A percentile compares a stretch with the other conserved stretches of the same genome.
These are phyloP conservation scores for Aspergillus tanneri DNA, from an alignment of 2,329 filamentous ascomycete species.

Conservation along the genomic window DNA sequence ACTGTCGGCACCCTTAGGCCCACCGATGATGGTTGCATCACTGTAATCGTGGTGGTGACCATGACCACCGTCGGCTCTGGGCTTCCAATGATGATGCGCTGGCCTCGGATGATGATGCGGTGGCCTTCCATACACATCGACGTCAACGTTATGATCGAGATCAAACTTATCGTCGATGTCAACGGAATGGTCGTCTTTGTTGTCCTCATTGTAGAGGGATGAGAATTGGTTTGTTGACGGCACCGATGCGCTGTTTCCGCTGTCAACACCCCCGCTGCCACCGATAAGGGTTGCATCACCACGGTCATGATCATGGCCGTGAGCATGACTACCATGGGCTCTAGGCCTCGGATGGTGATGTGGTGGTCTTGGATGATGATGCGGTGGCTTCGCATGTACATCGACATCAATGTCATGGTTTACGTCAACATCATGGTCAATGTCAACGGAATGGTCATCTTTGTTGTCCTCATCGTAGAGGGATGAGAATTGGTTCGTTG, in stretches of 20 bases:
- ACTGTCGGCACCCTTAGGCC: slow-evolving; percentile 20
- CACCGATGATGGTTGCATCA: slow-evolving; percentile 22
- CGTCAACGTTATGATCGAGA: too few species aligned
- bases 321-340: background rate
- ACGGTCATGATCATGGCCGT: background rate
- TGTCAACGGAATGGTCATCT: slow-evolving; percentile 4
- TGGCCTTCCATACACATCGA: background rate
- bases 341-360: background rate
- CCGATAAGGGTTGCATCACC: background rate
- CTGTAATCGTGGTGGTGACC: slow-evolving; percentile 8
- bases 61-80: slow-evolving; percentile 4
- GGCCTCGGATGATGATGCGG: too few species aligned
- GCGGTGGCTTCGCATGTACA: too few species aligned
- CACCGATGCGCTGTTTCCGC: slow-evolving; percentile 4
- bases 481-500: background rate
- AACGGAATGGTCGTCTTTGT: slow-evolving; percentile 4
- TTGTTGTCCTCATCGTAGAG: background rate
- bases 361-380: too few species aligned
- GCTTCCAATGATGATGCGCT: background rate
- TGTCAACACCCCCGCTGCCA: background rate
- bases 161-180: slow-evolving; percentile 2
- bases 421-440: background rate
- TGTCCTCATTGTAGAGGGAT: background rate
- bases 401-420: too few species aligned
- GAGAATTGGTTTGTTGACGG: slow-evolving; percentile 1